Base-by-base conservation (phyloP, 805 yeast species). In the Maudiozyma pseudohumilis region DNA sequence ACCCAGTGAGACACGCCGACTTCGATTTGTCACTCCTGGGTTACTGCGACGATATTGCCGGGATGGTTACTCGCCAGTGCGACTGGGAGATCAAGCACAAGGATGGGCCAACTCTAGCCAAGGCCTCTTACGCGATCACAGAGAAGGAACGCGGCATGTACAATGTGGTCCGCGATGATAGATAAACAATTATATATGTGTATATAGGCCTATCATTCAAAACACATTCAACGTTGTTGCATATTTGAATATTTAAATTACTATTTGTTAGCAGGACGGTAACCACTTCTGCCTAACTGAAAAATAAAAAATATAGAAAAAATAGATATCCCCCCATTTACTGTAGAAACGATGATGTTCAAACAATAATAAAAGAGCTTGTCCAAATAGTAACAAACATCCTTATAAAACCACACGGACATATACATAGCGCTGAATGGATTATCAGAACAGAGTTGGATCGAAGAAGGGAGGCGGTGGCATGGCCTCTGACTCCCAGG, bases 401-500 rank as follows among this genome's bases (percentile, higher is more conserved):
- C 6, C 16, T 8, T 9, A 28, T 5, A 28, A n/a, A 4, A 6
- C 12, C 6, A 16, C 13, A 28, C 17, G 11, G n/a, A 16, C 10
- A n/a, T 13, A 5, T 8, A 15, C 2, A 15, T 16, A 28, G 6
- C 10, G 26, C 26, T 24, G 6, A 24, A 87, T 87, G 96, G 95
- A 87, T 57, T 84, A 84, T 53, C 88, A 85, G 44, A 83, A 82
- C 48, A 63, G 95, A 50, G 94, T 83, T 2, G 95, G 95, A 32
- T 80, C 94, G 6, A 87, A 87, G 60, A 77, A 84, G 55, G 96
- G 96, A 25, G 75, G 80, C 21, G 96, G 96, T 47, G 96, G 95
- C 6, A 67, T 87, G 15, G 96, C 95, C 1, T 82, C 83, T 5
- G 63, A 66, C 31, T 72, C 76, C 16, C 87, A 81, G 45, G 66